Base-by-base conservation (phyloP, 345 rosid species). In the Ceriops tagal region DNA sequence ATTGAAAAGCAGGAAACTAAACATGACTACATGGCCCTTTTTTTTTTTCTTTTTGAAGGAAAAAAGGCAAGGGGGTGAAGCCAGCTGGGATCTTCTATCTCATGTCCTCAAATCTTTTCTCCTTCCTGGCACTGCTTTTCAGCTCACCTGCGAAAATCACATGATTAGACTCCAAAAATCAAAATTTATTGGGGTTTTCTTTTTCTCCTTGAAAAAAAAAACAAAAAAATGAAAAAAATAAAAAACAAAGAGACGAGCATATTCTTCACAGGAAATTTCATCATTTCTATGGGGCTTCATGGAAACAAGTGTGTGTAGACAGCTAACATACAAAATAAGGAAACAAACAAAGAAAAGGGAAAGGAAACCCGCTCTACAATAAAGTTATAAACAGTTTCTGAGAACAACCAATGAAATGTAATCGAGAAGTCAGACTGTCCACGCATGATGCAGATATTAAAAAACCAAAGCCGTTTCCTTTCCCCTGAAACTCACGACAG, bases 61-160 rank as follows among this genome's bases (percentile, higher is more conserved):
- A 58, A 75, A 61, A 26, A 5, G 58, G 70, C 71, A 79, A 71
- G 8, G 37, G 64, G 37, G 51, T 63, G 75, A 37, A 58, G 72
- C 69, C 67, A 43, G 35, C 62, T 20, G 55, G 66, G 66, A 51
- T 63, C 62, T 64, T 79, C 73, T 82, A 75, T 76, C 89, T 83
- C 75, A 62, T 61, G 18, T 75, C 83, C 79, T 71, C 87, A 70
- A 78, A 71, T 47, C 83, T 86, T 68, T 64, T 72, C 69, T 71
- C 83, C 76, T 81, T 81, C 85, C 79, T 89, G 86, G 66, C 87
- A 58, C 69, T 77, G 67, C 79, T 77, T 84, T 74, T 74, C 77
- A 73, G 49, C 72, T 19, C 71, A 15, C 85, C 98, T 91, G 93
- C 81, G 19, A 31, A 37, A 11, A 22, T 68, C 73, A 53, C 75